A percentile compares a stretch with the other conserved stretches of the same genome.
phyloP scores from a whole-genome alignment of 345 rosid species.

The Arabidopsis thaliana region DNA sequence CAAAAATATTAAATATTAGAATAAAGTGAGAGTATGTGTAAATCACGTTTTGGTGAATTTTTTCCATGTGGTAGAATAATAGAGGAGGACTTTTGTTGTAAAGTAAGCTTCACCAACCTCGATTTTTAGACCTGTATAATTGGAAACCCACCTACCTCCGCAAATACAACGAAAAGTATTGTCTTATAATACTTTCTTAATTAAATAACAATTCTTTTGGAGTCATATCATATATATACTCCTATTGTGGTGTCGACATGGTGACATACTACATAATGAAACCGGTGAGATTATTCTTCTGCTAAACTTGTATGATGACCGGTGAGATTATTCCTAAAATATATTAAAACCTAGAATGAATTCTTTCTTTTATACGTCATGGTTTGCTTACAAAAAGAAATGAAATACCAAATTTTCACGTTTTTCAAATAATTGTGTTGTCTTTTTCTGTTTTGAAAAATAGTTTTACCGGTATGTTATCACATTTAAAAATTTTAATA shows the following conservation, averaged over 20 bases:
- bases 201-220: background rate
- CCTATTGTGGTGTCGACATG: constrained; percentile 10
- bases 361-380: background rate
- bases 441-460: too few species aligned
- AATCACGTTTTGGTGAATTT: constrained; percentile 30
- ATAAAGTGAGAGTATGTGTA: background rate
- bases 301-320: background rate
- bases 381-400: background rate
- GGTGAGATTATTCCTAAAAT: background rate
- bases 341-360: background rate
- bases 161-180: constrained; percentile 9
- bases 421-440: background rate
- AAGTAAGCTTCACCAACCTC: constrained; percentile 37
- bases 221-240: background rate
- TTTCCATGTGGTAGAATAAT: constrained; percentile 21
- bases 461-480: too few species aligned
- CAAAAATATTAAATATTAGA: background rate
- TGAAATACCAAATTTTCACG: too few species aligned
- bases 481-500: too few species aligned
- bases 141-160: constrained; percentile 25
- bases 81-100: constrained; percentile 5
- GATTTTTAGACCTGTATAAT: constrained; percentile 8
- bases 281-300: background rate
- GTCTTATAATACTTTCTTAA: background rate
- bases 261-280: background rate